A percentile compares a stretch with the other conserved stretches of the same genome.
phyloP scores from a whole-genome alignment of 371 early-diverging fungal genomes.

The Rhizopus stolonifer region DNA sequence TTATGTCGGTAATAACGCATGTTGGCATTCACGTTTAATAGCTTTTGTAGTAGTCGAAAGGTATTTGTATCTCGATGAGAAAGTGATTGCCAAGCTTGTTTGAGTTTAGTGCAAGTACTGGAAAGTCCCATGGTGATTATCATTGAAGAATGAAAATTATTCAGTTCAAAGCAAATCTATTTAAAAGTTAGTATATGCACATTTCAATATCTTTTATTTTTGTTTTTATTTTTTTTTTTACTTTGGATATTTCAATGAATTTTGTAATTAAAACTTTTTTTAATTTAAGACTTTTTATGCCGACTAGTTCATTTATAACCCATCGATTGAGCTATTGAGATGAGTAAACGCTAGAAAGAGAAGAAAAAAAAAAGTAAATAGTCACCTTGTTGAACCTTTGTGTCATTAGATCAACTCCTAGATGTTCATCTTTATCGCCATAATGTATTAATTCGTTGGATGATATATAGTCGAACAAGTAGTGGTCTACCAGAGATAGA shows the following conservation, averaged over 20 bases:
- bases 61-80: constrained; percentile 33
- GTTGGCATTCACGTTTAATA: constrained; percentile 43
- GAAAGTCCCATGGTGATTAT: constrained; percentile 42
- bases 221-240: constrained; percentile 7
- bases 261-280: constrained; percentile 30
- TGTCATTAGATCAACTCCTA: constrained; percentile 23
- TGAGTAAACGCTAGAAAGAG: background rate
- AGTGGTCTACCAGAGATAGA: constrained; percentile 43
- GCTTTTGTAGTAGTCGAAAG: constrained; percentile 28
- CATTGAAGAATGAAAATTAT: constrained; percentile 52
- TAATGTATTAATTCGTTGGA: constrained; percentile 20
- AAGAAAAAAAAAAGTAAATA: background rate
- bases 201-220: background rate
- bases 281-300: constrained; percentile 24
- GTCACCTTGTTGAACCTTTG: constrained; percentile 34
- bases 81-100: constrained; percentile 32
- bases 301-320: constrained; percentile 42
- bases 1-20: constrained; percentile 46
- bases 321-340: constrained; percentile 35
- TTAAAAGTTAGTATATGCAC: background rate
- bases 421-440: constrained; percentile 4
- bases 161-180: constrained; percentile 41
- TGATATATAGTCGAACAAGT: constrained; percentile 34
- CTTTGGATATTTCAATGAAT: constrained; percentile 44
- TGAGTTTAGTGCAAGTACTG: constrained; percentile 27